These are phyloP conservation scores for Colletotrichum sp. DNA, from an alignment of 2,329 filamentous ascomycete genomes.

Conservation along the genomic window DNA sequence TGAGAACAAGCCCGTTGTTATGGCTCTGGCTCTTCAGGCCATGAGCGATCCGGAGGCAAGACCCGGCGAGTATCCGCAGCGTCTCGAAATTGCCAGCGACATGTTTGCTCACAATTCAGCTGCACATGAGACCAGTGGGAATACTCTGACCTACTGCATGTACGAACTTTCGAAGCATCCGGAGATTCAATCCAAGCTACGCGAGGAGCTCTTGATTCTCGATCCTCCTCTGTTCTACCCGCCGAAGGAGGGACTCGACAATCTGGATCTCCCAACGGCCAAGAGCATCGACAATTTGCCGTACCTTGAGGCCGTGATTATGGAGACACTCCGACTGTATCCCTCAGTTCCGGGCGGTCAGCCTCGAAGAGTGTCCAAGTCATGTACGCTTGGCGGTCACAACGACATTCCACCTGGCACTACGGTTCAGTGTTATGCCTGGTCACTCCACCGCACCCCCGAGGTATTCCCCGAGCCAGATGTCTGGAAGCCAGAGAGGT, in stretches of 20 bases:
- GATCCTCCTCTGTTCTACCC: neutral
- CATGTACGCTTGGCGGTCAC: neutral
- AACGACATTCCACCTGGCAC: neutral
- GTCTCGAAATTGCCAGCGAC: neutral
- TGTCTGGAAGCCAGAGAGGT: neutral
- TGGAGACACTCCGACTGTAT: neutral
- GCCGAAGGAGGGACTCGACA: fast-evolving
- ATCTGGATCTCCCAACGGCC: neutral
- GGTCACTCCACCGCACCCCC: neutral
- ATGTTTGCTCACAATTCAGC: neutral
- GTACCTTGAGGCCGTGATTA: neutral
- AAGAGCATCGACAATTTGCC: neutral
- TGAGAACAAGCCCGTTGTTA: neutral
- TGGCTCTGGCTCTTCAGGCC: neutral
- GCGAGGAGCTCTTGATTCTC: neutral
- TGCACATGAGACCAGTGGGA: neutral
- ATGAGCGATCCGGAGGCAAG: neutral
- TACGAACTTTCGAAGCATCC: neutral
- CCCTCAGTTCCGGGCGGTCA: neutral
- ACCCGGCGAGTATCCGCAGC: neutral
- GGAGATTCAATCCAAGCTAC: neutral
- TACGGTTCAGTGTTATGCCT: neutral
- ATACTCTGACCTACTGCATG: neutral
- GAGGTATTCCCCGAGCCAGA: neutral
- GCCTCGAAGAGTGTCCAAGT: neutral